Percentiles rank a stretch among this genome's conserved stretches.
phyloP scores from a whole-genome alignment of 192 early-diverging fungal species.

The Umbelopsis vinacea region DNA sequence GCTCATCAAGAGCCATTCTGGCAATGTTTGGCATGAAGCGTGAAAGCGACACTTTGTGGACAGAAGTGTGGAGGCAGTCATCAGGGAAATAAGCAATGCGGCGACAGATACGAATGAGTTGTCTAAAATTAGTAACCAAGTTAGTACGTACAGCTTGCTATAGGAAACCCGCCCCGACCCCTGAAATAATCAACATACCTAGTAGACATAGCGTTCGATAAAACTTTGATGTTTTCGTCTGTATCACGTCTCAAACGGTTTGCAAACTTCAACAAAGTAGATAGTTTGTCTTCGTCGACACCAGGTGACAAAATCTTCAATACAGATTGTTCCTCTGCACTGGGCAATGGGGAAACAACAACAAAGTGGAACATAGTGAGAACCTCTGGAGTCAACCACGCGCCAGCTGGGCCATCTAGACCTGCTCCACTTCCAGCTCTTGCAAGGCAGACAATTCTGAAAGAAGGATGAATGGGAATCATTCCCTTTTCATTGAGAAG shows the following conservation, averaged over 20 bases:
- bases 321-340: conserved; percentile 53
- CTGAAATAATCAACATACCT: conserved; percentile 55
- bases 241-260: conserved; percentile 59
- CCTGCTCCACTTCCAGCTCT: conserved; percentile 54
- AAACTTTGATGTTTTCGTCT: conserved; percentile 60
- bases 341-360: conserved; percentile 59
- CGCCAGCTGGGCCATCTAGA: conserved; percentile 49
- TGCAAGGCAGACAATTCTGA: conserved; percentile 75
- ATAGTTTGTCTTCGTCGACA: conserved; percentile 48
- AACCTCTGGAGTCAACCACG: conserved; percentile 76
- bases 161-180: too few species aligned
- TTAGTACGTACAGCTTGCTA: too few species aligned
- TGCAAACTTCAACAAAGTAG: conserved; percentile 57
- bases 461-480: conserved; percentile 68
- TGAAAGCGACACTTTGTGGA: conserved; percentile 70
- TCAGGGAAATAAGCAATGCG: conserved; percentile 65
- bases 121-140: conserved; percentile 37
- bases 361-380: conserved; percentile 75
- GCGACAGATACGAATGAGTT: conserved; percentile 74
- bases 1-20: conserved; percentile 63
- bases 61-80: conserved; percentile 63
- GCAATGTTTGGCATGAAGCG: conserved; percentile 75
- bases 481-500: conserved; percentile 52
- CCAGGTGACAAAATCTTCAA: conserved; percentile 56
- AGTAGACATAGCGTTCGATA: conserved; percentile 68